These are phyloP conservation scores for Jamesozyma spencerorum DNA, from an alignment of 805 yeast genomes.

Conservation along the genomic window DNA sequence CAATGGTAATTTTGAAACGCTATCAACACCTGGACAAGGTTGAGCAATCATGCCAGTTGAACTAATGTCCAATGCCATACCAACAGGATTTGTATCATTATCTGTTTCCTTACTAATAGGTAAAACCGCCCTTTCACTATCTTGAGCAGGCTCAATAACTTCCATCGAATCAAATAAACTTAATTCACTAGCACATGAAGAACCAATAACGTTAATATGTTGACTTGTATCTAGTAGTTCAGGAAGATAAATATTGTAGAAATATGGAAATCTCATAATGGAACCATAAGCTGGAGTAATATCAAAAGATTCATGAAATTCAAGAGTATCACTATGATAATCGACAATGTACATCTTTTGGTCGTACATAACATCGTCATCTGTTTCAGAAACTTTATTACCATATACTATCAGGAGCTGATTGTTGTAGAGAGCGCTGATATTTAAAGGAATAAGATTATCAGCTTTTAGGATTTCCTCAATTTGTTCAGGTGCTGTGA, in stretches of 20 bases:
- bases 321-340: background rate
- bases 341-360: slow-evolving; percentile 21
- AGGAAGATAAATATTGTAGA: slow-evolving; percentile 35
- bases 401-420: slow-evolving; percentile 25
- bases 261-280: slow-evolving; percentile 37
- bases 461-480: slow-evolving; percentile 23
- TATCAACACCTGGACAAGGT: slow-evolving; percentile 53
- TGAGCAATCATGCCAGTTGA: slow-evolving; percentile 36
- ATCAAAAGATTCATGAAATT: slow-evolving; percentile 33
- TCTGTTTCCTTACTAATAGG: slow-evolving; percentile 60
- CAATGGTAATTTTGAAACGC: slow-evolving; percentile 55
- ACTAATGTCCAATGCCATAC: slow-evolving; percentile 54
- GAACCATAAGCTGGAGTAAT: slow-evolving; percentile 47
- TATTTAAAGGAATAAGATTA: slow-evolving; percentile 23
- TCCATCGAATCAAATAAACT: slow-evolving; percentile 34
- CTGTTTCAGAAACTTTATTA: slow-evolving; percentile 16
- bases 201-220: slow-evolving; percentile 39
- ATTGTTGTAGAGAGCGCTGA: slow-evolving; percentile 14
- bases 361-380: slow-evolving; percentile 22
- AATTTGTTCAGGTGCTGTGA: slow-evolving; percentile 25
- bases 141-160: slow-evolving; percentile 47
- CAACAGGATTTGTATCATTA: slow-evolving; percentile 64
- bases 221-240: slow-evolving; percentile 34
- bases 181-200: slow-evolving; percentile 59
- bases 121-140: slow-evolving; percentile 60